Percentiles rank a stretch among this genome's conserved stretches.
These are phyloP conservation scores for Cryphonectria nitschkei DNA, from an alignment of 2,329 filamentous ascomycete genomes.

Conservation along the genomic window DNA sequence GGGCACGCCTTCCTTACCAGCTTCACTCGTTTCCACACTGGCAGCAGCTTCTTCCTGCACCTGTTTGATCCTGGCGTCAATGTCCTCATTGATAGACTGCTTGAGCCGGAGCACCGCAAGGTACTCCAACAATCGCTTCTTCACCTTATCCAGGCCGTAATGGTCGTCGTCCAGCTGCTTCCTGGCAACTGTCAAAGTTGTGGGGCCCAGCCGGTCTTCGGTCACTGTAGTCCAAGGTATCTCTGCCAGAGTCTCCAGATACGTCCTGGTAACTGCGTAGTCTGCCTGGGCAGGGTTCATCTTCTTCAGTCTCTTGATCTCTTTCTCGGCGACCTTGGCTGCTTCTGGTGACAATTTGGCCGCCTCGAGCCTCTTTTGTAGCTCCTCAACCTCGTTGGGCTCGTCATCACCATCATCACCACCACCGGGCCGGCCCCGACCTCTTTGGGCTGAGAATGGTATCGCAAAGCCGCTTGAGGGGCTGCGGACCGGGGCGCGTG, in stretches of 20 bases:
- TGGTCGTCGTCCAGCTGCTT: constrained; percentile 95
- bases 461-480: constrained; percentile 32
- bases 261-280: constrained; percentile 90
- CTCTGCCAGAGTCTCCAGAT: constrained; percentile 90
- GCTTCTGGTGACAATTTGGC: constrained; percentile 84
- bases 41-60: constrained; percentile 61
- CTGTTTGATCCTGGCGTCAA: constrained; percentile 77
- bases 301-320: constrained; percentile 85
- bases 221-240: constrained; percentile 90
- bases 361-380: constrained; percentile 83
- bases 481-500: constrained; percentile 31
- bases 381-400: constrained; percentile 84
- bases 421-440: constrained; percentile 44
- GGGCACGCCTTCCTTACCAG: constrained; percentile 22
- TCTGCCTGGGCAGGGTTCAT: constrained; percentile 97
- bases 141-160: constrained; percentile 94
- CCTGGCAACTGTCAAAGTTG: constrained; percentile 77
- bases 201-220: constrained; percentile 80
- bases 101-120: constrained; percentile 95
- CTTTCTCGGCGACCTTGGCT: constrained; percentile 85
- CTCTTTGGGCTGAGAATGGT: constrained; percentile 37
- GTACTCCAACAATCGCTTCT: constrained; percentile 94
- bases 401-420: constrained; percentile 74
- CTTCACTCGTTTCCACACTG: constrained; percentile 47
- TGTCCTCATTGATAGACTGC: constrained; percentile 82